Evolutionary conservation across 1,139 yeast genomes (phyloP).

Genomic region (Suhomyces coccinellae): DNA sequence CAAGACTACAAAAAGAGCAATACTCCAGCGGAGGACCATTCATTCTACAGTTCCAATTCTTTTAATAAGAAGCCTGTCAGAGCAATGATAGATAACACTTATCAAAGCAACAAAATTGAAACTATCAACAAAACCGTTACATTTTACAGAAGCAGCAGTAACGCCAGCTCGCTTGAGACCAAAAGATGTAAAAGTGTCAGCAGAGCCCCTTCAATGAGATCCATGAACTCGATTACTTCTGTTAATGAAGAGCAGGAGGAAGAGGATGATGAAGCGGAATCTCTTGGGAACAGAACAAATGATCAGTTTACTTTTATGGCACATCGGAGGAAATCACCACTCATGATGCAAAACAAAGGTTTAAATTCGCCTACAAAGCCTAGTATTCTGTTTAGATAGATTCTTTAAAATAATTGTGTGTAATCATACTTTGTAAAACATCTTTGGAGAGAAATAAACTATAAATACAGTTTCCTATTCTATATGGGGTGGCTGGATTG

Average conservation of each 20-base stretch:
- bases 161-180: constrained; percentile 19
- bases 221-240: constrained; percentile 29
- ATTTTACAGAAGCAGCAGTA: constrained; percentile 39
- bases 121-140: constrained; percentile 58
- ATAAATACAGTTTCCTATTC: background rate
- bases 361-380: background rate
- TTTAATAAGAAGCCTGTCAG: constrained; percentile 41
- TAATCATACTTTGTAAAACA: constrained; percentile 1
- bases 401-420: background rate
- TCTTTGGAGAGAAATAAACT: constrained; percentile 1
- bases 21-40: background rate
- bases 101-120: constrained; percentile 47
- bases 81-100: constrained; percentile 24
- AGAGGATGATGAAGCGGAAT: constrained; percentile 17
- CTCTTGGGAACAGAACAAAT: background rate
- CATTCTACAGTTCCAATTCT: constrained; percentile 34
- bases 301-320: constrained; percentile 3
- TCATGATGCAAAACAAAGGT: background rate
- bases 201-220: constrained; percentile 31
- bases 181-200: constrained; percentile 24
- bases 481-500: constrained; percentile 5
- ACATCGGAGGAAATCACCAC: constrained; percentile 1
- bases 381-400: constrained; percentile 7
- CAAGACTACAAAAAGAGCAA: constrained; percentile 19
- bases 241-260: constrained; percentile 25